Base-by-base conservation (phyloP, 2,329 filamentous ascomycete species). In the Pyrenophora tritici-repentis region DNA sequence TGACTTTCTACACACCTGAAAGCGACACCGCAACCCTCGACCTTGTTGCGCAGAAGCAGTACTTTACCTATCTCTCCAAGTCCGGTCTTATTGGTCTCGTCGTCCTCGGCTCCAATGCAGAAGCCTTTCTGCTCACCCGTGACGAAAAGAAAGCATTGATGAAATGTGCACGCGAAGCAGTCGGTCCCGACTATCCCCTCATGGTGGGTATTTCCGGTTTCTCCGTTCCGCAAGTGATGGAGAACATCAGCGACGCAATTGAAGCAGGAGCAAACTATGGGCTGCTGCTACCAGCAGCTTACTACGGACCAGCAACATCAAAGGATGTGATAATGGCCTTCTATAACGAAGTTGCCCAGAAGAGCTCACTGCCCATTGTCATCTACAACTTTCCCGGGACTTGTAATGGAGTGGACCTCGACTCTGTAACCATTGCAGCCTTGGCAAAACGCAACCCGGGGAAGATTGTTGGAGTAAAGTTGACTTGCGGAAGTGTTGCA, bases 361-460 rank as follows among this genome's bases (percentile, higher is more conserved):
- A 79, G 1, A 84, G 80, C 14, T 79, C 82, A 0, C 67, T 90
- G 1, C 86, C 87, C 0, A 76, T 90, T 18, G 73, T 90, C 34
- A 84, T 90, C 50, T 90, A 90, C 78, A 90, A 90, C 73, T 90
- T 86, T 76, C 87, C 87, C 1, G 84, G 79, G 4, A 86, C 87
- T 3, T 84, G 81, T 18, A 81, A 85, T 10, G 87, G 87, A 4
- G 76, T 89, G 8, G 87, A 90, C 61, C 77, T 90, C 37, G 83
- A 85, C 65, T 88, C 84, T 0, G 86, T 88, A 55, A 81, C 83
- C 61, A 84, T 90, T 56, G 75, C 81, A 2, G 73, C 76, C 0
- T 75, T 89, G 4, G 80, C 81, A 10, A 72, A 78, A 52, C 57
- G 58, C 3, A 83, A 87, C 66, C 73, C 78, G 35, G 67, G 67